phyloP scores from a whole-genome alignment of 148 eudicot species.

The Selenicereus undatus region DNA sequence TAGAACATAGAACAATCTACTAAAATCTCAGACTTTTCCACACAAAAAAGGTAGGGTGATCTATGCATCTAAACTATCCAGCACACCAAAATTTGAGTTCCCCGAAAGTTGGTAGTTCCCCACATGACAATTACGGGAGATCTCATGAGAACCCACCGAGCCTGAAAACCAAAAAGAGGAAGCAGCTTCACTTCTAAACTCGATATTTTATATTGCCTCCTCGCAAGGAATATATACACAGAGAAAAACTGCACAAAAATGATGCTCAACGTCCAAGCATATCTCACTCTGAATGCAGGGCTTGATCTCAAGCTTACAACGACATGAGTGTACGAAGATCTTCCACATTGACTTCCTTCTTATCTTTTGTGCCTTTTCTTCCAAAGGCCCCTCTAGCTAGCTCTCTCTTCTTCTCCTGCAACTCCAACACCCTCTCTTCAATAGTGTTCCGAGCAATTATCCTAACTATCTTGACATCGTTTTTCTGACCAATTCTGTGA shows the following conservation, averaged over 20 bases:
- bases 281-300: background rate
- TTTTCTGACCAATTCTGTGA: constrained; percentile 83
- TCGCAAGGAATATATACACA: background rate
- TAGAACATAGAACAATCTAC: no score
- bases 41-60: no score
- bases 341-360: constrained; percentile 54
- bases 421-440: constrained; percentile 76
- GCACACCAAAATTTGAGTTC: no score
- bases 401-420: constrained; percentile 79
- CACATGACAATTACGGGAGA: no score
- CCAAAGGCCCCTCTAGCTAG: constrained; percentile 73
- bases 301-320: constrained; percentile 31
- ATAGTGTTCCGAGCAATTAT: constrained; percentile 80
- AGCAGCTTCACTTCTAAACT: no score
- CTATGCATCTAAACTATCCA: no score
- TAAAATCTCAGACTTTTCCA: no score
- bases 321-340: constrained; percentile 79
- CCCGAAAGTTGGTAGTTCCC: no score
- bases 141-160: no score
- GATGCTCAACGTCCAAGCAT: background rate
- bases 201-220: no score
- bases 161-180: no score
- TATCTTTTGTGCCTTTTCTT: constrained; percentile 52
- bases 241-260: constrained; percentile 9
- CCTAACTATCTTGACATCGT: constrained; percentile 75